Evolutionary conservation across 768 basidiomycete genomes (phyloP), one percentile per base, ranked within the genome.

Genomic region (Omphalotus guepiniiformis): DNA sequence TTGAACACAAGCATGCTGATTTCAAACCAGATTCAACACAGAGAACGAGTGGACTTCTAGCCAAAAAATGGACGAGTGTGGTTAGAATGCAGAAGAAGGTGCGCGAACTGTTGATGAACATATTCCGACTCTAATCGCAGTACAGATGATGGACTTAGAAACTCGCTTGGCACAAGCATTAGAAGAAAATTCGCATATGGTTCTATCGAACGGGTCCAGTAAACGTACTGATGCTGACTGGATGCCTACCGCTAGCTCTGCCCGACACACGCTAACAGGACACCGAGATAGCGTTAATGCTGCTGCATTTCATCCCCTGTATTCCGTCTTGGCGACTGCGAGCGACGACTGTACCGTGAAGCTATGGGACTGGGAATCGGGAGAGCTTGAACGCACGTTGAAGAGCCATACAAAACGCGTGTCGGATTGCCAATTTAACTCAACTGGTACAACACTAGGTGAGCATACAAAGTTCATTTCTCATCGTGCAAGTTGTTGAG

Each of bases 1-100:
- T 48, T 32, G 32, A 52, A 22, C 8, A 26, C 28, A 41, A 44
- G 39, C 34, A 63, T 61, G 40, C 56, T 39, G 59, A 64, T 46
- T 64, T 60, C 45, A 47, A 58, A 39, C 60, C 63, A 26, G 64
- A 65, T 53, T 51, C 57, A 28, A 50, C 44, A 16, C 52, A 55
- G 22, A 56, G 53, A 26, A 54, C 56, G 13, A 57, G 48, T 26
- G 85, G 85, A 1, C 61, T 89, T 47, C 65, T 89, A 46, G 85
- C 84, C 64, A 88, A 88, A 78, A 89, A 89, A 62, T 89, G 87
- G 87, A 88, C 84, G 38, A 83, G 82, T 56, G 84, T 89, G 19
- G 88, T 89, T 39, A 72, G 88, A 47, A 58, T 89, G 61, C 87
- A 89, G 71, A 87, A 88, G 72, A 89, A 88, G 78, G 85, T 83